phyloP scores from a whole-genome alignment of 176 grass and related monocot species.

The Themeda triandra region DNA sequence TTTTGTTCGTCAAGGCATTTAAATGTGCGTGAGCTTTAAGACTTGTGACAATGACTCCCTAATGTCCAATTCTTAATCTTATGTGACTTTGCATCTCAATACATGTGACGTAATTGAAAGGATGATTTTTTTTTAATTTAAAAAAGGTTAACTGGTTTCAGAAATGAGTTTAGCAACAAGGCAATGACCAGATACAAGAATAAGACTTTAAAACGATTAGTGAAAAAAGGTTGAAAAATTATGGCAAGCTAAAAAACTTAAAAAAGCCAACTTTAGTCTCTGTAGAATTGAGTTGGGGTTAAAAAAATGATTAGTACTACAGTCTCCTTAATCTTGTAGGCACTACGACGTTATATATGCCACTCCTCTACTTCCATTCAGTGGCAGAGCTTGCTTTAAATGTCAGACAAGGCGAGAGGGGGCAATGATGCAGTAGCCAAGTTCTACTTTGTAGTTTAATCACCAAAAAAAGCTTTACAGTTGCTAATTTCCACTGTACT shows the following conservation, averaged over 20 bases:
- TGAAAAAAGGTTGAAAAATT: not conserved
- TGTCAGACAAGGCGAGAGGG: not conserved
- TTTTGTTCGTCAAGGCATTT: not conserved
- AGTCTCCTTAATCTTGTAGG: not conserved
- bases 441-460: not conserved
- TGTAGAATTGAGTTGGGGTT: not conserved
- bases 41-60: not conserved
- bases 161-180: not conserved
- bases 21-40: not conserved
- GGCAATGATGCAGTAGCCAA: too few relatives aligned
- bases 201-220: not conserved
- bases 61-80: accelerated
- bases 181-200: not conserved
- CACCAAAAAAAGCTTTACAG: not conserved
- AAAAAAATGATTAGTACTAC: too few relatives aligned
- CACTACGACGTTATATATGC: not conserved
- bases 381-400: not conserved
- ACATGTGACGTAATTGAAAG: not conserved
- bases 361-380: not conserved
- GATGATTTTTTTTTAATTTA: not conserved
- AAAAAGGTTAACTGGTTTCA: not conserved
- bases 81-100: not conserved
- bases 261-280: not conserved
- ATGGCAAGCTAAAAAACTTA: not conserved
- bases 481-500: not conserved